Evolutionary conservation across 257 asterid species (phyloP), one percentile per base, ranked within the genome.

Genomic region (Scutellaria baicalensis): DNA sequence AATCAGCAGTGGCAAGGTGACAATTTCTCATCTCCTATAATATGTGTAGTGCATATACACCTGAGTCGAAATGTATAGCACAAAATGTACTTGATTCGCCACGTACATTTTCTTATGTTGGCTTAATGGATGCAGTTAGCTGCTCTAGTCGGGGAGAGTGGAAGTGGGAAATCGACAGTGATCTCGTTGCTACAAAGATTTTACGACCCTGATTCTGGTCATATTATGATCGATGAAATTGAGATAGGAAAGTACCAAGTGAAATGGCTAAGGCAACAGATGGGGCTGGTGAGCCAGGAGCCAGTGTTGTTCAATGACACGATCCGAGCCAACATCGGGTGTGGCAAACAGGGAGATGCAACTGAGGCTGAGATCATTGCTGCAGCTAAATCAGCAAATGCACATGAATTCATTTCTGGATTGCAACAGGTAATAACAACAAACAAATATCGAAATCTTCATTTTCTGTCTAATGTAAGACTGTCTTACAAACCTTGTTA

Each of bases 231-330:
- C 51, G 95, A 89, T 31, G 92, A 91, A 17, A 76, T 81, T 38
- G 91, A 87, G 74, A 82, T 89, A 43, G 79, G 83, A 9, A 83
- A 85, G 68, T 79, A 85, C 66, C 83, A 78, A 58, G 50, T 85
- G 64, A 85, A 77, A 68, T 89, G 96, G 96, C 75, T 89, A 0
- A 89, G 94, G 78, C 82, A 73, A 67, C 94, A 87, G 75, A 87
- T 85, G 90, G 95, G 95, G 69, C 86, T 87, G 3, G 96, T 89
- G 36, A 87, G 88, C 78, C 96, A 89, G 80, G 96, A 89, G 66
- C 94, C 96, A 1, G 66, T 82, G 48, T 66, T 87, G 44, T 89
- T 89, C 59, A 84, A 89, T 36, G 86, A 87, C 51, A 85, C 94
- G 13, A 87, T 87, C 48, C 83, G 96, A 12, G 81, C 89, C 66